A percentile compares a stretch with the other conserved stretches of the same genome.
Evolutionary conservation across 2,329 filamentous ascomycete species (phyloP).

Genomic region (Calonectria hongkongensis): DNA sequence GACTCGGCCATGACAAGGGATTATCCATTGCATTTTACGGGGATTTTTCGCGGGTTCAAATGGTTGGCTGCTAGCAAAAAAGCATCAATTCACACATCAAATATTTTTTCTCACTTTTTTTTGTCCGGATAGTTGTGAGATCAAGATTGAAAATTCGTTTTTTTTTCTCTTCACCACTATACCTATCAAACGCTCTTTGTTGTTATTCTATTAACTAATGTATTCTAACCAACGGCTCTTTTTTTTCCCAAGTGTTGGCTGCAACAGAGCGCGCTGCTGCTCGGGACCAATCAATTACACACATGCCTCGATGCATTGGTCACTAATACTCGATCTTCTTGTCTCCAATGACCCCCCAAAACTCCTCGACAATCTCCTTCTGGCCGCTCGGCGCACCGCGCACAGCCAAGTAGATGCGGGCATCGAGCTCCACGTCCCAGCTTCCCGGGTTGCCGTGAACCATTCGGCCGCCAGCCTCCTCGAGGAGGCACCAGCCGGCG

Average conservation of each 20-base stretch:
- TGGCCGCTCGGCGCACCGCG: constrained; percentile 76
- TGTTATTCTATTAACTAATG: constrained; percentile 8
- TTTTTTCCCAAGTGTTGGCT: too few relatives aligned
- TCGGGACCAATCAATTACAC: not conserved
- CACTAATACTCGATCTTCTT: constrained; percentile 68
- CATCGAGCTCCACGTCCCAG: constrained; percentile 79
- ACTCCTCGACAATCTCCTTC: constrained; percentile 77
- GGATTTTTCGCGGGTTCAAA: constrained; percentile 46
- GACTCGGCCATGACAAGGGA: constrained; percentile 38
- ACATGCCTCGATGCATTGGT: not conserved
- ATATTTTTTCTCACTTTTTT: constrained; percentile 2
- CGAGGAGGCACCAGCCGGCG: constrained; percentile 85
- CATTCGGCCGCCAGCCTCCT: constrained; percentile 84
- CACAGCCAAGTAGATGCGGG: constrained; percentile 77
- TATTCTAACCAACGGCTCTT: constrained; percentile 1
- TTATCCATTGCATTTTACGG: constrained; percentile 51
- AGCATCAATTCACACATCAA: constrained; percentile 26
- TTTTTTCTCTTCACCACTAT: too few relatives aligned
- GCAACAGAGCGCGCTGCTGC: not conserved
- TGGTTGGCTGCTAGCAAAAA: constrained; percentile 39
- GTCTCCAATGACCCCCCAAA: constrained; percentile 77
- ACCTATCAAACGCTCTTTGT: not conserved
- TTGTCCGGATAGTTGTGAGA: not conserved
- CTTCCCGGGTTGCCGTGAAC: constrained; percentile 83
- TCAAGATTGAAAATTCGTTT: not conserved